These are phyloP conservation scores for Boletus tylopilopsis DNA, from an alignment of 768 basidiomycete species.

Conservation along the genomic window DNA sequence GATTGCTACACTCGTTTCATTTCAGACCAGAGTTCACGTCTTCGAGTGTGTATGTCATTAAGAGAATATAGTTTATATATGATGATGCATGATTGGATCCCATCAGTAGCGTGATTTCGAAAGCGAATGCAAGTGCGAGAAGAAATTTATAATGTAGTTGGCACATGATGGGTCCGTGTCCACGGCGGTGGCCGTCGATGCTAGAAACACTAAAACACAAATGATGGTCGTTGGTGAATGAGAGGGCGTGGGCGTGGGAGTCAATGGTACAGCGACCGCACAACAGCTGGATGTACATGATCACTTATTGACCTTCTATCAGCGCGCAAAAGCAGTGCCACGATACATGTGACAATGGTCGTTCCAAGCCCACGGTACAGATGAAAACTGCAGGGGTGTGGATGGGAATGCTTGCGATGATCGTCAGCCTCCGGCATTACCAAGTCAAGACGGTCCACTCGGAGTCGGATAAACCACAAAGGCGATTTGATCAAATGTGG, in stretches of 20 bases:
- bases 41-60: conserved; percentile 24
- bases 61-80: conserved; percentile 24
- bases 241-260: conserved; percentile 12
- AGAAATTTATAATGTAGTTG: conserved; percentile 11
- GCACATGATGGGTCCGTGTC: conserved; percentile 10
- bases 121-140: conserved; percentile 16
- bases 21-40: background rate
- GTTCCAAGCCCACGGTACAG: conserved; percentile 7
- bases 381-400: conserved; percentile 8
- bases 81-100: conserved; percentile 26
- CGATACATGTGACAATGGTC: background rate
- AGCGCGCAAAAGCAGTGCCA: conserved; percentile 7
- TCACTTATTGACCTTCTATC: conserved; percentile 13
- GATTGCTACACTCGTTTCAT: too few species aligned
- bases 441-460: conserved; percentile 5
- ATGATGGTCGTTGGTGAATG: conserved; percentile 19
- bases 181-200: conserved; percentile 10
- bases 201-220: conserved; percentile 23
- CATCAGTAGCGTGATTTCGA: conserved; percentile 24
- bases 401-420: conserved; percentile 2
- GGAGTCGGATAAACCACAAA: conserved; percentile 3
- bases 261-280: conserved; percentile 19
- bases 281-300: conserved; percentile 23
- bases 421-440: conserved; percentile 6
- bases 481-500: background rate